Conservation (phyloP, 2,329 filamentous ascomycete genomes). For the Chaetomium sp. region DNA sequence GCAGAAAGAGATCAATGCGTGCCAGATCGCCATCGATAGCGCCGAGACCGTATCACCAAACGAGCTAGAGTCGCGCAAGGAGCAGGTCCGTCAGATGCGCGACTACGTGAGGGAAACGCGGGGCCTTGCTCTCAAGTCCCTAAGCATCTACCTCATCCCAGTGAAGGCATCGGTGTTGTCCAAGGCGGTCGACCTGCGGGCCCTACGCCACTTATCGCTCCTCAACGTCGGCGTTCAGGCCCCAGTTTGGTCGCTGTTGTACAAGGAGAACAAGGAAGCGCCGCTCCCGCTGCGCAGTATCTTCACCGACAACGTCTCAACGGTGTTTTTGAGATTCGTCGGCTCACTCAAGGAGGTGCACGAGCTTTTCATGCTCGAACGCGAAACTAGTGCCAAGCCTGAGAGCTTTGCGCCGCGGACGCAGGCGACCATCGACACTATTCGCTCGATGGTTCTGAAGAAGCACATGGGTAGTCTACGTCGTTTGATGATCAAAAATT, state of each 20-base stretch:
- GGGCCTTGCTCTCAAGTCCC: conserved; percentile 48
- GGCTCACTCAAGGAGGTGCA: conserved; percentile 46
- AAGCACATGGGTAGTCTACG: conserved; percentile 51
- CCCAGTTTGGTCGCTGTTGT: conserved; percentile 52
- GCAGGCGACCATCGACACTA: conserved; percentile 48
- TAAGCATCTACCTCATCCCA: conserved; percentile 54
- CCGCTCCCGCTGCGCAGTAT: conserved; percentile 51
- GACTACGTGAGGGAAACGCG: conserved; percentile 53
- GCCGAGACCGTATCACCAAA: conserved; percentile 22
- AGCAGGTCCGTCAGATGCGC: conserved; percentile 30
- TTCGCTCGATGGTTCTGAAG: conserved; percentile 49
- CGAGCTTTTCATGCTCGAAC: conserved; percentile 56
- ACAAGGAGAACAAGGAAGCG: conserved; percentile 45
- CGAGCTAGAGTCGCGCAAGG: conserved; percentile 7
- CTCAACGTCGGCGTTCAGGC: conserved; percentile 58
- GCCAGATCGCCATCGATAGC: conserved; percentile 34
- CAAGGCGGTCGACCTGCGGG: conserved; percentile 49
- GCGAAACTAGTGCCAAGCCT: conserved; percentile 43
- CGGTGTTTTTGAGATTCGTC: conserved; percentile 47
- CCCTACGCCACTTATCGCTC: conserved; percentile 51
- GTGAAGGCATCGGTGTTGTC: conserved; percentile 52
- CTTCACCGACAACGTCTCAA: conserved; percentile 57
- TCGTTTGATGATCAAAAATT: conserved; percentile 55
- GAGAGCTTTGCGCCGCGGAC: conserved; percentile 48
- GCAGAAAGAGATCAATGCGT: conserved; percentile 30